Evolutionary conservation across 1,139 yeast genomes (phyloP).

Genomic region (Diutina siamensis): DNA sequence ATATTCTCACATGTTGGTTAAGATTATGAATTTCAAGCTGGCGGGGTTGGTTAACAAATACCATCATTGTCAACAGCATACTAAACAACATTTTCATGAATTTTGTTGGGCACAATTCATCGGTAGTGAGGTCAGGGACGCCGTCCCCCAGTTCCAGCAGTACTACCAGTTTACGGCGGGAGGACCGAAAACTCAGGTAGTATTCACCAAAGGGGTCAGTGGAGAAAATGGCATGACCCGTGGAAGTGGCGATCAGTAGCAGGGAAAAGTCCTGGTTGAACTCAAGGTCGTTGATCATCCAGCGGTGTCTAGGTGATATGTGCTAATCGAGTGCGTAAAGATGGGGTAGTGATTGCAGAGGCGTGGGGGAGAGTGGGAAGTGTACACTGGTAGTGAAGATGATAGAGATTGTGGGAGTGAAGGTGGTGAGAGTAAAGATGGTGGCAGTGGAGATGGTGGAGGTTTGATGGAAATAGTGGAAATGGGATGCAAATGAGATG

Average conservation of each 20-base stretch:
- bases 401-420: too few relatives aligned
- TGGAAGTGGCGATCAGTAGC: conserved; percentile 25
- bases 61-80: conserved; percentile 56
- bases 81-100: conserved; percentile 45
- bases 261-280: conserved; percentile 36
- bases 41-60: conserved; percentile 30
- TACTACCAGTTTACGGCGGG: conserved; percentile 3
- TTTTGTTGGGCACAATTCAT: conserved; percentile 1
- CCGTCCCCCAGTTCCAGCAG: conserved; percentile 3
- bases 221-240: conserved; percentile 28
- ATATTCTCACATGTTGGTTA: conserved; percentile 55
- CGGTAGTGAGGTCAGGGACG: not conserved
- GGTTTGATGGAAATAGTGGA: too few relatives aligned
- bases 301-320: too few relatives aligned
- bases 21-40: conserved; percentile 52
- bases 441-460: too few relatives aligned
- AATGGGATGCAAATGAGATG: too few relatives aligned
- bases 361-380: too few relatives aligned
- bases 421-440: too few relatives aligned
- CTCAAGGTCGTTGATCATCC: conserved; percentile 27
- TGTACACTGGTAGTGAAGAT: too few relatives aligned
- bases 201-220: conserved; percentile 40
- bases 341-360: too few relatives aligned
- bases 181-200: conserved; percentile 11
- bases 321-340: not conserved